A percentile compares a stretch with the other conserved stretches of the same genome.
phyloP scores from a whole-genome alignment of 768 basidiomycete species.

The Auriculariales sp. region DNA sequence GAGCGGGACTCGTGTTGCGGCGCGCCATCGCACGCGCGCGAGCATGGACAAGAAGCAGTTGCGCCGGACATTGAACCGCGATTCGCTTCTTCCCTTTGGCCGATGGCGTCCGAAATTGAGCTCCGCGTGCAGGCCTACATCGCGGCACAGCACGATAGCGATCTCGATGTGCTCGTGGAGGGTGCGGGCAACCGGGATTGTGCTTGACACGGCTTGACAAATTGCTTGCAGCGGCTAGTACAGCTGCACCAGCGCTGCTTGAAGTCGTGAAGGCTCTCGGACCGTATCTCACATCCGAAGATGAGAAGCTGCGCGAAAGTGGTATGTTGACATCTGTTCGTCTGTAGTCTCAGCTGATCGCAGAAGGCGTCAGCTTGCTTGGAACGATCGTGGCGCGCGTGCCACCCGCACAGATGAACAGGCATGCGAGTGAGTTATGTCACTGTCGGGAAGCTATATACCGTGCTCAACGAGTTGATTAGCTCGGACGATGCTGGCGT shows the following conservation, averaged over 20 bases:
- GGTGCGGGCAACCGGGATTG: not conserved
- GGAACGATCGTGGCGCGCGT: slow-evolving; percentile 51
- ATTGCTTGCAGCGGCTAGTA: slow-evolving; percentile 30
- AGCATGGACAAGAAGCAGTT: no score
- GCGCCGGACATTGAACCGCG: not conserved
- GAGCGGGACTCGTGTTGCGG: no score
- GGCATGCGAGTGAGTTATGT: slow-evolving; percentile 56
- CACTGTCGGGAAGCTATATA: not conserved
- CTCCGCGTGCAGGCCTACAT: not conserved
- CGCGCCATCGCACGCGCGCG: not conserved
- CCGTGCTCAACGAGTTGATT: not conserved
- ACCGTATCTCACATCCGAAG: slow-evolving; percentile 77
- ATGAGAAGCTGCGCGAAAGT: slow-evolving; percentile 62
- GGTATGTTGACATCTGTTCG: slow-evolving; percentile 29
- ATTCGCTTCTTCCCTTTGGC: not conserved
- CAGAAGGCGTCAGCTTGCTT: slow-evolving; percentile 69
- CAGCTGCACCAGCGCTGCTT: slow-evolving; percentile 44
- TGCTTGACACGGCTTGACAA: not conserved
- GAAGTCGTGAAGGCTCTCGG: slow-evolving; percentile 77
- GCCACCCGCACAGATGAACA: slow-evolving; percentile 50
- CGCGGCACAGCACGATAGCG: not conserved
- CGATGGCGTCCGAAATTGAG: not conserved
- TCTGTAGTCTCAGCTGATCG: slow-evolving; percentile 1
- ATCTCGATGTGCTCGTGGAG: not conserved
- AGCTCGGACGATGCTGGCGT: slow-evolving; percentile 74